Conservation (phyloP, 2,329 filamentous ascomycete species). For the Aspergillus alliaceus region DNA sequence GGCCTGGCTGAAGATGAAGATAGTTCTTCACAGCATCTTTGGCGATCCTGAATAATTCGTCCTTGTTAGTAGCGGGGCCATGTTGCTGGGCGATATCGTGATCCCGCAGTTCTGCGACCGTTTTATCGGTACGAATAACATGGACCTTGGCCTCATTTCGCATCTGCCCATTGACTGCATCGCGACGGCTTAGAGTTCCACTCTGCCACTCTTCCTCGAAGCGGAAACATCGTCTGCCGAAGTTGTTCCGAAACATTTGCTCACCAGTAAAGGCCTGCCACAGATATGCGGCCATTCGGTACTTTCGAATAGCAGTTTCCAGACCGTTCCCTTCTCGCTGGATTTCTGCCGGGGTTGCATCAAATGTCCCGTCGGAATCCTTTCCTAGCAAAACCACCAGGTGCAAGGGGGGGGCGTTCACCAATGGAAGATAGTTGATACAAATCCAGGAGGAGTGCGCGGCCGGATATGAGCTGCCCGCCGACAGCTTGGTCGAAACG, state of each 20-base stretch:
- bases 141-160: conserved; percentile 91
- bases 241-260: conserved; percentile 87
- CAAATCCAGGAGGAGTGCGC: conserved; percentile 78
- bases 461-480: conserved; percentile 59
- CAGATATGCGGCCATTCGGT: conserved; percentile 89
- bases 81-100: conserved; percentile 79
- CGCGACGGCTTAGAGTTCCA: conserved; percentile 74
- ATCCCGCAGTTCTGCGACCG: conserved; percentile 77
- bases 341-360: conserved; percentile 72
- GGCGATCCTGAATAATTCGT: conserved; percentile 74
- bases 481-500: conserved; percentile 74
- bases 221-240: conserved; percentile 81
- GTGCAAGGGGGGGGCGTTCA: conserved; percentile 78
- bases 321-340: conserved; percentile 80
- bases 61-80: conserved; percentile 64
- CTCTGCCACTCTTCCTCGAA: conserved; percentile 95
- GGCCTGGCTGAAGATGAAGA: conserved; percentile 71
- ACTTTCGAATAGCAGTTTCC: conserved; percentile 81
- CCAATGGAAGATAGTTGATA: conserved; percentile 81
- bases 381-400: conserved; percentile 83
- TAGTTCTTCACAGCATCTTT: conserved; percentile 74
- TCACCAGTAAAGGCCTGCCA: conserved; percentile 98
- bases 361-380: conserved; percentile 83
- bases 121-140: conserved; percentile 78
- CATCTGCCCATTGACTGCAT: conserved; percentile 69